Percentiles rank a stretch among this genome's conserved stretches.
These are phyloP conservation scores for Gastroboletus turbinatus DNA, from an alignment of 1,284 basidiomycete species.

Conservation along the genomic window DNA sequence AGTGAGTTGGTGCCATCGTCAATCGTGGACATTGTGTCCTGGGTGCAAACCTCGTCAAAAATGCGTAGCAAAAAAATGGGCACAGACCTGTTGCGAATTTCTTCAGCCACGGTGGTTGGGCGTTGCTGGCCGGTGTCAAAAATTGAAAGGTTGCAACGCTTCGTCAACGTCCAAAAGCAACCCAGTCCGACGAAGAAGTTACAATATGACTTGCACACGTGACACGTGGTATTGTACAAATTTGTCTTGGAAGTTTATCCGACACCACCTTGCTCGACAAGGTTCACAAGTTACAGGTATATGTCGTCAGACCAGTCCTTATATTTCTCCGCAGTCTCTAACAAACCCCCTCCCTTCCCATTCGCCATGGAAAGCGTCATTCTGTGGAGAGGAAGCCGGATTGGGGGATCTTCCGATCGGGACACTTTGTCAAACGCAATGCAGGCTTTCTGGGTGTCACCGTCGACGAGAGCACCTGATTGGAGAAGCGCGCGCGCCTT, in stretches of 20 bases:
- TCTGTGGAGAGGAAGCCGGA: slow-evolving; percentile 28
- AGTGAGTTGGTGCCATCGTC: slow-evolving; percentile 10
- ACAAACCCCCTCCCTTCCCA: slow-evolving; percentile 19
- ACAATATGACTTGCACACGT: neutral
- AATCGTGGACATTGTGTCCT: slow-evolving; percentile 22
- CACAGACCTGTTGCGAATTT: slow-evolving; percentile 6
- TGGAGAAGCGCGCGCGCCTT: slow-evolving; percentile 5
- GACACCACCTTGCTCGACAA: no score
- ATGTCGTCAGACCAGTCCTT: slow-evolving; percentile 34
- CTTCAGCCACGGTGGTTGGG: neutral
- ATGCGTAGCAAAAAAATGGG: neutral
- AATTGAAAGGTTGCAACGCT: no score
- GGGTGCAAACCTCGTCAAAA: slow-evolving; percentile 1
- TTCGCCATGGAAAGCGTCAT: neutral
- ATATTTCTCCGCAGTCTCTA: slow-evolving; percentile 22
- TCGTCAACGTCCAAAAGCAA: neutral
- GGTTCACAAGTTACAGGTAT: slow-evolving; percentile 15
- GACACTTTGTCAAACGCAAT: slow-evolving; percentile 19
- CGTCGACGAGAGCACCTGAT: neutral
- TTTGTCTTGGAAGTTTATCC: no score
- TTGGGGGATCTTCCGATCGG: slow-evolving; percentile 27
- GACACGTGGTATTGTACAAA: neutral
- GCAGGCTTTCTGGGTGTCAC: slow-evolving; percentile 25
- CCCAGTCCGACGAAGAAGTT: neutral
- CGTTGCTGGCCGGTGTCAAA: neutral